phyloP scores from a whole-genome alignment of 2,329 filamentous ascomycete species.

The Aspergillus clavatus region DNA sequence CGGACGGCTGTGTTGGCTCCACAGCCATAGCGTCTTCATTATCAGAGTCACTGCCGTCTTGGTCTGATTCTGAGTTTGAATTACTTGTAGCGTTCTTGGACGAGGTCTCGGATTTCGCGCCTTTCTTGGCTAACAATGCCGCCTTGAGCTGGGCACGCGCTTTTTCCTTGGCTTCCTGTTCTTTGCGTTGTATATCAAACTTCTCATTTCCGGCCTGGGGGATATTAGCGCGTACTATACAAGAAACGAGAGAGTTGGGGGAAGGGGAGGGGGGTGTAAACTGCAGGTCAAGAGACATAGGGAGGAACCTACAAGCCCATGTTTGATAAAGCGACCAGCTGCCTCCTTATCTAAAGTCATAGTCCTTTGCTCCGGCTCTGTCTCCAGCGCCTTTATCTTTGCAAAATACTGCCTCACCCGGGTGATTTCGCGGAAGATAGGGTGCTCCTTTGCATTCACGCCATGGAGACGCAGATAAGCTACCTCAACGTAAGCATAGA shows the following conservation, averaged over 20 bases:
- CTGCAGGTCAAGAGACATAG: neutral
- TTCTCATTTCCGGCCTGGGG: constrained; percentile 47
- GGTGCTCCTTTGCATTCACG: constrained; percentile 74
- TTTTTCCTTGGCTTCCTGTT: constrained; percentile 48
- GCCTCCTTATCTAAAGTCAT: constrained; percentile 68
- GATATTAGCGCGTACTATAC: constrained; percentile 14
- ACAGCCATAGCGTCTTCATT: constrained; percentile 10
- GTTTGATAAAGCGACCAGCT: constrained; percentile 74
- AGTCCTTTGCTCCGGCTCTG: constrained; percentile 52
- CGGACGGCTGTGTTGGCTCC: neutral
- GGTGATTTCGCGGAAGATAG: constrained; percentile 78
- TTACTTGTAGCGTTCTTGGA: constrained; percentile 15
- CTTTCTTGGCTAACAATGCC: constrained; percentile 39
- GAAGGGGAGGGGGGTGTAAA: neutral
- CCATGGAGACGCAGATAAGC: constrained; percentile 75
- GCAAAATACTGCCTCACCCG: constrained; percentile 87
- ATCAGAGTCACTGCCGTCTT: constrained; percentile 11
- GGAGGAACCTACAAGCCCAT: constrained; percentile 60
- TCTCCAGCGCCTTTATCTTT: constrained; percentile 79
- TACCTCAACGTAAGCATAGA: constrained; percentile 26
- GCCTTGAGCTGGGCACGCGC: constrained; percentile 48
- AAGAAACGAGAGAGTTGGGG: neutral
- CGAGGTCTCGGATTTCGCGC: constrained; percentile 21
- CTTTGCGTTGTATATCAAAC: constrained; percentile 47
- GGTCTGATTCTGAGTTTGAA: constrained; percentile 17